These are phyloP conservation scores for Acacia crassicarpa DNA, from an alignment of 306 rosid species.

Conservation along the genomic window DNA sequence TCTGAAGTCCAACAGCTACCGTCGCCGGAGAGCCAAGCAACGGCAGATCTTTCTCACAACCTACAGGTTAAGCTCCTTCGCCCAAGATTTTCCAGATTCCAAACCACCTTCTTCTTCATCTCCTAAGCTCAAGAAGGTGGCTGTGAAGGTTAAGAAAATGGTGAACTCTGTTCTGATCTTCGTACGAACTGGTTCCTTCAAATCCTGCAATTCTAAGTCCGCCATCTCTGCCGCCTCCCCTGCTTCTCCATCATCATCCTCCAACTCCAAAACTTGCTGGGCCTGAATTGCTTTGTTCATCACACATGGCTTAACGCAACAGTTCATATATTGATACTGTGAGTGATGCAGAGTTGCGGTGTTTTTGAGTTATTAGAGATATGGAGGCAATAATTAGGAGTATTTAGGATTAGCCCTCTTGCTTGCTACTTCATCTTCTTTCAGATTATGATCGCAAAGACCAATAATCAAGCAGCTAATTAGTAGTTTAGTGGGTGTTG, in stretches of 20 bases:
- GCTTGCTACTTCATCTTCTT: background rate
- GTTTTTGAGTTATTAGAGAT: background rate
- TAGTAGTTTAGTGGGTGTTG: conserved; percentile 3
- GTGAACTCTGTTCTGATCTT: conserved; percentile 40
- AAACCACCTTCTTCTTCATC: background rate
- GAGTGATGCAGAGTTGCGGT: background rate
- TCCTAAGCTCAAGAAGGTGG: conserved; percentile 45
- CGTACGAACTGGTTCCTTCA: conserved; percentile 38
- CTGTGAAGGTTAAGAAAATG: conserved; percentile 51
- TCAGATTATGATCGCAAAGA: background rate
- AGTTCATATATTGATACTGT: background rate
- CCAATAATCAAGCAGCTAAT: background rate
- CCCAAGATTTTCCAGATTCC: conserved; percentile 15
- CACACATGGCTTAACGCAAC: background rate
- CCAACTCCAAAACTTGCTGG: conserved; percentile 4
- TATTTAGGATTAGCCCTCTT: background rate
- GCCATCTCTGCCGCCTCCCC: conserved; percentile 39
- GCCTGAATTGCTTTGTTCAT: background rate
- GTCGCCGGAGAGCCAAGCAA: conserved; percentile 55
- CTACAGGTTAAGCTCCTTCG: conserved; percentile 45
- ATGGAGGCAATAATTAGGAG: background rate
- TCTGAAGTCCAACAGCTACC: conserved; percentile 45
- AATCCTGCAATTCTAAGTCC: conserved; percentile 44
- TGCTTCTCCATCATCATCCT: background rate
- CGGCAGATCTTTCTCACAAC: conserved; percentile 58